Evolutionary conservation across 2,329 filamentous ascomycete species (phyloP).

Genomic region (Byssoonygena ceratinophila): DNA sequence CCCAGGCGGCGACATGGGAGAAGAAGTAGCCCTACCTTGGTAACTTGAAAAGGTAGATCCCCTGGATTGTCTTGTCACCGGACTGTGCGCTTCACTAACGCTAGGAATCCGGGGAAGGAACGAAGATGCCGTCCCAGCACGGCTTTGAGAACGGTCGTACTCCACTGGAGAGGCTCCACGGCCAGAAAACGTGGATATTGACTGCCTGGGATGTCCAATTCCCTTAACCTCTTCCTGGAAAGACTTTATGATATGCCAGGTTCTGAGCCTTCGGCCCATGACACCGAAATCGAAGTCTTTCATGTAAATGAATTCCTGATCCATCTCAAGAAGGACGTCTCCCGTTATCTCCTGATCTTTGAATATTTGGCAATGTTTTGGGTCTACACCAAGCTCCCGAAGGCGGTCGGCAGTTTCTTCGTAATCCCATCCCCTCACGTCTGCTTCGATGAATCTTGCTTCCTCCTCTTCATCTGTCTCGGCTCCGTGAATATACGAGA

Average conservation of each 20-base stretch:
- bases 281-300: conserved; percentile 91
- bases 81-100: conserved; percentile 22
- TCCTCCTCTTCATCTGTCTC: conserved; percentile 88
- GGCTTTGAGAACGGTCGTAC: conserved; percentile 33
- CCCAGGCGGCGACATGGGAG: conserved; percentile 24
- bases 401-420: conserved; percentile 81
- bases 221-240: conserved; percentile 77
- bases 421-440: conserved; percentile 71
- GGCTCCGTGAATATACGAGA: conserved; percentile 77
- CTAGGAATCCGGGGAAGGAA: conserved; percentile 38
- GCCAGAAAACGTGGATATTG: conserved; percentile 35
- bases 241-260: conserved; percentile 91
- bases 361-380: conserved; percentile 86
- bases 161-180: conserved; percentile 35
- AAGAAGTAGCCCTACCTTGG: conserved; percentile 17
- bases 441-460: conserved; percentile 53
- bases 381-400: conserved; percentile 73
- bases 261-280: conserved; percentile 78
- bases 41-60: conserved; percentile 12
- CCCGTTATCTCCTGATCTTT: conserved; percentile 91
- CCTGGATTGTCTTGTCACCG: conserved; percentile 11
- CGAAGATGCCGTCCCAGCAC: conserved; percentile 29
- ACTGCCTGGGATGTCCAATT: conserved; percentile 38
- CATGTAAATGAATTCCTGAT: conserved; percentile 87
- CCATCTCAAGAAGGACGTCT: conserved; percentile 86